Evolutionary conservation across 1,139 yeast genomes (phyloP), one percentile per base, ranked within the genome.

Genomic region (Diutina scorzettiae): DNA sequence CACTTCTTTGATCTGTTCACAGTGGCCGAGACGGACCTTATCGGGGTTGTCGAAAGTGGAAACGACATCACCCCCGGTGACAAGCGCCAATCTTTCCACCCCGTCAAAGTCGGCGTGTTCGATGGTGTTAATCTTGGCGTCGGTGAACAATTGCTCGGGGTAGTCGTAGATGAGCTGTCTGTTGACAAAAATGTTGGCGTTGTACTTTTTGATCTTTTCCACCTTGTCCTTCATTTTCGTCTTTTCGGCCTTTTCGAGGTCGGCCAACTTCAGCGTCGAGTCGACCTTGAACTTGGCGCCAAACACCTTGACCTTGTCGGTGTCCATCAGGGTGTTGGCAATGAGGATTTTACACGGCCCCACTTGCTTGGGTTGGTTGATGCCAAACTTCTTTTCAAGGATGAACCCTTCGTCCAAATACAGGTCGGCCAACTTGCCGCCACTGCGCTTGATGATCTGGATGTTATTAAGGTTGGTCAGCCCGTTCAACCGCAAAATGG

Each of bases 81-180:
- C 98, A 41, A 91, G 70, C 4, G 98, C 96, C 52, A 91, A 73
- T 59, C 98, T 80, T 67, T 91, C 98, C 46, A 91, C 87, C 53
- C 98, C 99, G 57, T 86, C 98, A 53, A 93, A 93, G 62, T 93
- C 99, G 18, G 98, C 98, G 57, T 93, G 98, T 64, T 91, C 98
- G 49, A 91, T 86, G 28, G 96, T 80, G 63, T 86, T 89, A 54
- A 91, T 83, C 45, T 81, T 78, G 37, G 86, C 64, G 54, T 91
- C 98, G 5, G 95, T 76, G 57, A 91, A 85, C 51, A 91, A 70
- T 62, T 86, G 96, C 64, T 91, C 98, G 25, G 99, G 98, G 73
- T 91, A 93, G 65, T 91, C 96, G 64, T 91, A 93, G 55, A 91
- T 91, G 55, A 93, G 76, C 63, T 91, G 98, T 58, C 98, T 78